Percentiles rank a stretch among this genome's conserved stretches.
phyloP scores from a whole-genome alignment of 2,329 filamentous ascomycete genomes.

The Sarocladium kiliense region DNA sequence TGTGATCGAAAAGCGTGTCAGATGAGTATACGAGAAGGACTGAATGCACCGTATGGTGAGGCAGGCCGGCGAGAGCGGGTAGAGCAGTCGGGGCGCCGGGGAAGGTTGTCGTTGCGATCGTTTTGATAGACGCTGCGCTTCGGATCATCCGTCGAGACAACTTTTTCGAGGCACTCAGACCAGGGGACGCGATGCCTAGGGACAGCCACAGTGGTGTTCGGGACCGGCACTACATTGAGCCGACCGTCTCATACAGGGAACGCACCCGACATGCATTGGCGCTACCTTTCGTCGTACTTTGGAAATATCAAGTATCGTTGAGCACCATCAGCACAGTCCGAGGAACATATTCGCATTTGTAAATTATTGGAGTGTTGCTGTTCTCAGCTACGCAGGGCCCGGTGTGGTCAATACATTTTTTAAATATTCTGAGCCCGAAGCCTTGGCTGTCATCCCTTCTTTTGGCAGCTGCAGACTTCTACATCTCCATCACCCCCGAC shows the following conservation, averaged over 20 bases:
- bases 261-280: too few relatives aligned
- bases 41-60: background rate
- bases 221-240: background rate
- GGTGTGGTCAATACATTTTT: too few relatives aligned
- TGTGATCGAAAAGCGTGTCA: constrained; percentile 13
- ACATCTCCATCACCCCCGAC: too few relatives aligned
- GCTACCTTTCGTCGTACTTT: too few relatives aligned
- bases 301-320: too few relatives aligned
- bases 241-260: background rate
- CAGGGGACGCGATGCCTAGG: constrained; percentile 1
- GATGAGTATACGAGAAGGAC: background rate
- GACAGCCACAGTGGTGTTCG: background rate
- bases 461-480: too few relatives aligned
- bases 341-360: too few relatives aligned
- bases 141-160: background rate
- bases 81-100: background rate
- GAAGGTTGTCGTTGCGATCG: background rate
- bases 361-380: too few relatives aligned
- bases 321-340: too few relatives aligned
- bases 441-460: too few relatives aligned
- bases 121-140: background rate
- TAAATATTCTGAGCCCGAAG: too few relatives aligned
- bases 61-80: background rate
- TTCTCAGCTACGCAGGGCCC: too few relatives aligned
- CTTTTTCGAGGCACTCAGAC: background rate